Base-by-base conservation (phyloP, 306 rosid species). In the Trifolium fragiferum region DNA sequence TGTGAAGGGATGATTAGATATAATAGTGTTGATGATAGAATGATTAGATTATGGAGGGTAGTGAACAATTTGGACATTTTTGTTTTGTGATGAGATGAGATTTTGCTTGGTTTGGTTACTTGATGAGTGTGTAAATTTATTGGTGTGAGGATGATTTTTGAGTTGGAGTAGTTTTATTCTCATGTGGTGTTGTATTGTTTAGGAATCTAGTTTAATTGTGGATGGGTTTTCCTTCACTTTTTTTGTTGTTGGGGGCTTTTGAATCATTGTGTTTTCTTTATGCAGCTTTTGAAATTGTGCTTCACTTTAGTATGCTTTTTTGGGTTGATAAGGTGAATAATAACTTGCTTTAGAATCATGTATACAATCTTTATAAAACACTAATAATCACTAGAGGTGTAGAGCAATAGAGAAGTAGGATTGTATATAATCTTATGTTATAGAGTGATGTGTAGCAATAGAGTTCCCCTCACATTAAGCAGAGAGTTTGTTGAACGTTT, bases 181-280 rank as follows among this genome's bases (percentile, higher is more conserved):
- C 89, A 81, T 82, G 87, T 14, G n/a, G 57, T 78, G 70, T 51
- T 73, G 19, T 16, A 7, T 7, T 60, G 77, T 49, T 67, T 61
- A 77, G 83, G 97, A 84, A 89, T 90, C 87, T 88, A 74, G 85
- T 8, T 85, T 78, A 74, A 83, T 87, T 87, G 87, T 68, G 81
- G 33, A 12, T 64, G 88, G 85, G 85, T 84, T 84, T 79, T 82
- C 72, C 80, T 82, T 72, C 61, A 0, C 80, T 72, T 85, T 85
- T 72, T 79, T 72, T 79, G 25, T 72, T 79, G 25, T 54, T 77
- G 69, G 68, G 73, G 75, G 4, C 11, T 63, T 11, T 59, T 60
- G 66, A 72, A 73, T 80, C 68, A 43, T 69, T 53, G 12, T 74
- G 51, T 76, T 81, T 35, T 44, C 18, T 71, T 6, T 55, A 37